Conservation (phyloP, 2,329 filamentous ascomycete genomes). For the Nectriaceae sp. region DNA sequence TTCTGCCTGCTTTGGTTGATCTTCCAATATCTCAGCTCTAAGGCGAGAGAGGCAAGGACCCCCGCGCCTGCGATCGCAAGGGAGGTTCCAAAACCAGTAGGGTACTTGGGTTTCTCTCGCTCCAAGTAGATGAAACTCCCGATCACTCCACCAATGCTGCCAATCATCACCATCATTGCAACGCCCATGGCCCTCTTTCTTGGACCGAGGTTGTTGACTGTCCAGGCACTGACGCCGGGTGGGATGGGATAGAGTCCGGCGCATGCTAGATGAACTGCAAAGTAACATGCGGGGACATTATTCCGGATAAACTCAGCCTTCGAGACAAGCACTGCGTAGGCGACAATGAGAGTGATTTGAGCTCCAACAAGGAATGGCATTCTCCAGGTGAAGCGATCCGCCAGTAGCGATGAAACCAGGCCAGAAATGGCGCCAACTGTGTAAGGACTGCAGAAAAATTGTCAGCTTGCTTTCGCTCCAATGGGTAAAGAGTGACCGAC, state of each 20-base stretch:
- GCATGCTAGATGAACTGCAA: slow-evolving; percentile 20
- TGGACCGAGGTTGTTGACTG: slow-evolving; percentile 35
- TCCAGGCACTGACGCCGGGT: slow-evolving; percentile 39
- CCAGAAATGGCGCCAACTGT: slow-evolving; percentile 22
- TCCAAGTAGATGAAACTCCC: slow-evolving; percentile 42
- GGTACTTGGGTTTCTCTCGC: slow-evolving; percentile 34
- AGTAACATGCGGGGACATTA: slow-evolving; percentile 21
- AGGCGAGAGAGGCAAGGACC: slow-evolving; percentile 29
- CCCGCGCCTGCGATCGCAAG: slow-evolving; percentile 33
- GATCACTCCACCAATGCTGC: no score
- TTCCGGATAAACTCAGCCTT: slow-evolving; percentile 20
- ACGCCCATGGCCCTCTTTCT: slow-evolving; percentile 39
- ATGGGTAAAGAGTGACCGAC: no score
- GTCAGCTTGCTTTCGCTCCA: no score
- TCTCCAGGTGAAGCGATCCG: slow-evolving; percentile 34
- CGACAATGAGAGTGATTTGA: slow-evolving; percentile 31
- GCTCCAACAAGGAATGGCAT: slow-evolving; percentile 36
- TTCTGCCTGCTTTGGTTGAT: slow-evolving; percentile 28
- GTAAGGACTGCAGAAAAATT: no score
- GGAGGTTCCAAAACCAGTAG: slow-evolving; percentile 36
- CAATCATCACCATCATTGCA: slow-evolving; percentile 34
- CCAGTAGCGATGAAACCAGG: slow-evolving; percentile 25
- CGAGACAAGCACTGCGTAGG: slow-evolving; percentile 24
- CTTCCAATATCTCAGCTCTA: slow-evolving; percentile 32
- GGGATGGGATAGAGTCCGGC: slow-evolving; percentile 39